Evolutionary conservation across 140 eudicot species (phyloP).

Genomic region (Flaveria floridana): DNA sequence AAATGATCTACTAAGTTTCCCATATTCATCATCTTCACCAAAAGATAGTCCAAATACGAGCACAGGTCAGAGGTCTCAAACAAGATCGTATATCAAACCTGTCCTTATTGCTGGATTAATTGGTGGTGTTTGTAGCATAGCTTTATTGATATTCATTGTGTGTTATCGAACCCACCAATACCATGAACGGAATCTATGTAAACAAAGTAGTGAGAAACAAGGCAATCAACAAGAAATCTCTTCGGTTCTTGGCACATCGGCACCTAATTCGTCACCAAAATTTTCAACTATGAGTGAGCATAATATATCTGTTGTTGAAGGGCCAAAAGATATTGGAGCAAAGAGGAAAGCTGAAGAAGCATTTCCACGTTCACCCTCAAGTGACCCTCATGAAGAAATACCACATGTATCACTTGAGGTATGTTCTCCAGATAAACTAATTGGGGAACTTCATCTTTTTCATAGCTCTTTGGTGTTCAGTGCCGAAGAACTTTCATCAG

Average conservation of each 20-base stretch:
- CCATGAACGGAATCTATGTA: conserved; percentile 19
- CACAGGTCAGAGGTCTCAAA: conserved; percentile 38
- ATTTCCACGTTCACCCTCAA: conserved; percentile 46
- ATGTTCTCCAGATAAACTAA: conserved; percentile 69
- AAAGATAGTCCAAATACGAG: conserved; percentile 29
- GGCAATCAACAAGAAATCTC: conserved; percentile 35
- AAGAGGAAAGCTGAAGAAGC: conserved; percentile 37
- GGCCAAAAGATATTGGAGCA: conserved; percentile 35
- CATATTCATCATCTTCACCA: conserved; percentile 41
- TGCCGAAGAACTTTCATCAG: conserved; percentile 69
- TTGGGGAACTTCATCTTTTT: conserved; percentile 75
- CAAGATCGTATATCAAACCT: conserved; percentile 41
- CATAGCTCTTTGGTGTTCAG: conserved; percentile 57
- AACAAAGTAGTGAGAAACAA: conserved; percentile 35
- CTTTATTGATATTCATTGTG: conserved; percentile 44
- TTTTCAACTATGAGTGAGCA: conserved; percentile 29
- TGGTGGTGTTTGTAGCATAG: conserved; percentile 43
- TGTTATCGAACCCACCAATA: conserved; percentile 43
- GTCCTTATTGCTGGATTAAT: conserved; percentile 57
- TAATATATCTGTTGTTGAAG: conserved; percentile 31
- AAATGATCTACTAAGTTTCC: conserved; percentile 47
- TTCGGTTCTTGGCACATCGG: conserved; percentile 39
- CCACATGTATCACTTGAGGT: conserved; percentile 39
- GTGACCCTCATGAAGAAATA: conserved; percentile 37
- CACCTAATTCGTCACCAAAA: conserved; percentile 30